Percentiles rank a stretch among this genome's conserved stretches.
Evolutionary conservation across 75 land plant genomes (phyloP).

Genomic region (Adiantum capillusveneris): DNA sequence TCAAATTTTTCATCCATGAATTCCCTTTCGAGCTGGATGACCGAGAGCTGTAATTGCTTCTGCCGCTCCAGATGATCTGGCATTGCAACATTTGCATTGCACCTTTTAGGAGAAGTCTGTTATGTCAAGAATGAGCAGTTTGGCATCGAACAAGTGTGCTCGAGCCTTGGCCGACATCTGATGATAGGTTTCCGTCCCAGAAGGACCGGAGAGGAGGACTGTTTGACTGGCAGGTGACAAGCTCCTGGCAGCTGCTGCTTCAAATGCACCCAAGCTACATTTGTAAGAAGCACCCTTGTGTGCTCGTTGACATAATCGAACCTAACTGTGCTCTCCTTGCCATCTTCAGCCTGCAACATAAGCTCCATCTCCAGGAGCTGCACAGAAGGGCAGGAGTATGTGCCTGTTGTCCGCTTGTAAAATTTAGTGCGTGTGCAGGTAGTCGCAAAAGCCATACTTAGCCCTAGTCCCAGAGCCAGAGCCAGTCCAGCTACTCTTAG

Average conservation of each 20-base stretch:
- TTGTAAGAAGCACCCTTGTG: constrained; percentile 58
- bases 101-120: constrained; percentile 71
- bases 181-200: constrained; percentile 75
- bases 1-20: too few species aligned
- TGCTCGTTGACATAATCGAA: constrained; percentile 84
- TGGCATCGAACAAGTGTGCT: constrained; percentile 72
- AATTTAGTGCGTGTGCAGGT: too few species aligned
- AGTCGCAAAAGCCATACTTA: too few species aligned
- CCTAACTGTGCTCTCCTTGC: constrained; percentile 46
- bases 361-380: constrained; percentile 17
- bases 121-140: constrained; percentile 62
- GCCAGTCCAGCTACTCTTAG: too few species aligned
- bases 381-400: too few species aligned
- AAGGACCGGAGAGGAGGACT: constrained; percentile 72
- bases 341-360: constrained; percentile 39
- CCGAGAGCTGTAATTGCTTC: too few species aligned
- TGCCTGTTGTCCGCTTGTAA: too few species aligned
- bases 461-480: too few species aligned
- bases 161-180: constrained; percentile 88
- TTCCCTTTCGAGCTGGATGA: too few species aligned
- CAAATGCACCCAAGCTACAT: constrained; percentile 75
- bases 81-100: too few species aligned
- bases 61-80: too few species aligned
- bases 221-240: constrained; percentile 82
- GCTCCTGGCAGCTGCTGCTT: constrained; percentile 73